Evolutionary conservation across 352 stramenopile species (phyloP).

Genomic region (Phytopythium cucurbitacearum): DNA sequence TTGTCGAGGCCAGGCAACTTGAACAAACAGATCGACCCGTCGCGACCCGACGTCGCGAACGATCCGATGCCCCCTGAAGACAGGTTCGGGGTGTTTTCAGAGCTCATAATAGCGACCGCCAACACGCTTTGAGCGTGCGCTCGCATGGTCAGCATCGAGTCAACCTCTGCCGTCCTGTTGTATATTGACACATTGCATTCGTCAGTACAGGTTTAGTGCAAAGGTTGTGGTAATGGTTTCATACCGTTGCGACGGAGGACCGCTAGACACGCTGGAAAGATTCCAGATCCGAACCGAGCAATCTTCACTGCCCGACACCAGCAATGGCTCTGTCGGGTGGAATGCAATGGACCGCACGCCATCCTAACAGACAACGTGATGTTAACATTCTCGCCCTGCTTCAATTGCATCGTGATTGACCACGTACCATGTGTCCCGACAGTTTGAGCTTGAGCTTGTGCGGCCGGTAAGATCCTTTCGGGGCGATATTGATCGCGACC

Average conservation of each 20-base stretch:
- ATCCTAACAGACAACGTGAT: slow-evolving; percentile 31
- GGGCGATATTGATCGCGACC: slow-evolving; percentile 35
- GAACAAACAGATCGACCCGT: slow-evolving; percentile 67
- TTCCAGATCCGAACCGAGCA: slow-evolving; percentile 86
- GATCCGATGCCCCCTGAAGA: slow-evolving; percentile 40
- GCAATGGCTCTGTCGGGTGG: slow-evolving; percentile 73
- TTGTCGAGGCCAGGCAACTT: slow-evolving; percentile 50
- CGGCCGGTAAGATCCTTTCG: slow-evolving; percentile 62
- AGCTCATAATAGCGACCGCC: slow-evolving; percentile 61
- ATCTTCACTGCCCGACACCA: slow-evolving; percentile 84
- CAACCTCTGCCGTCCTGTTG: slow-evolving; percentile 58
- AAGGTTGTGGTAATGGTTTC: background rate
- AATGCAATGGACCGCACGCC: slow-evolving; percentile 72
- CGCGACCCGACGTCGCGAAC: slow-evolving; percentile 71
- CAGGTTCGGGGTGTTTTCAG: slow-evolving; percentile 69
- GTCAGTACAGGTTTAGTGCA: too few species aligned
- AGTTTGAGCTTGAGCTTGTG: slow-evolving; percentile 87
- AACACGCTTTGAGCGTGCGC: slow-evolving; percentile 75
- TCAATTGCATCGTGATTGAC: slow-evolving; percentile 3
- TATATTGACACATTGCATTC: background rate
- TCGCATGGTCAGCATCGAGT: slow-evolving; percentile 72
- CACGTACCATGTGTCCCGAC: slow-evolving; percentile 71
- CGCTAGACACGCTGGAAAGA: slow-evolving; percentile 47
- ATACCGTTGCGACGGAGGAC: slow-evolving; percentile 60
- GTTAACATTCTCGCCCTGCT: slow-evolving; percentile 1